Percentiles rank a stretch among this genome's conserved stretches.
Conservation (phyloP, 2,329 filamentous ascomycete species). For the Fusarium sp. region DNA sequence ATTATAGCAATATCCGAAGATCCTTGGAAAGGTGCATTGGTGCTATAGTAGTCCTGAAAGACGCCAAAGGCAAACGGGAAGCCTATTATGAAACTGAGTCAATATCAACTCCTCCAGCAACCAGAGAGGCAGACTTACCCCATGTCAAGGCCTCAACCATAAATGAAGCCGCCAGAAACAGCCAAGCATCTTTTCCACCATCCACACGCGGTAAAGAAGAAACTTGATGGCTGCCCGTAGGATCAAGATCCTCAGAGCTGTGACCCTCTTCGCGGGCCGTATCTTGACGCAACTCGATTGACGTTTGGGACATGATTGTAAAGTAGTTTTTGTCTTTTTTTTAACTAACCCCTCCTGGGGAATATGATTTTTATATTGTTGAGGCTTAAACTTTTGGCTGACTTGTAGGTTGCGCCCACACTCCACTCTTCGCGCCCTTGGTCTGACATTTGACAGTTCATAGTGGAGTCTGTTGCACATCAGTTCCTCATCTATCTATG, state of each 20-base stretch:
- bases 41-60: conserved; percentile 76
- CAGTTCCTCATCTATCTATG: too few species aligned
- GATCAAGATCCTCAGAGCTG: background rate
- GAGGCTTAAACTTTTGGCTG: background rate
- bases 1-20: conserved; percentile 69
- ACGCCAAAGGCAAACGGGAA: conserved; percentile 77
- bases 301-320: conserved; percentile 3
- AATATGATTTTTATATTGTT: background rate
- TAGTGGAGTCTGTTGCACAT: background rate
- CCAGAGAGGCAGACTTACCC: conserved; percentile 30
- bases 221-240: background rate
- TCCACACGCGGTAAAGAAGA: conserved; percentile 46
- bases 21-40: conserved; percentile 66
- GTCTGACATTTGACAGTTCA: conserved; percentile 12
- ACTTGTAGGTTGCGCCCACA: background rate
- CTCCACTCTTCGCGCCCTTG: conserved; percentile 7
- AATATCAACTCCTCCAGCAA: background rate
- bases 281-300: conserved; percentile 5
- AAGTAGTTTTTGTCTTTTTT: fast-evolving
- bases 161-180: conserved; percentile 50
- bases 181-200: conserved; percentile 50
- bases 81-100: conserved; percentile 53
- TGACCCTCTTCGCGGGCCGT: conserved; percentile 2
- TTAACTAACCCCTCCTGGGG: background rate
- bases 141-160: conserved; percentile 50